Percentiles rank a stretch among this genome's conserved stretches.
Conservation (phyloP, 169 alveolate genomes). For the Plasmodium gonderi region DNA sequence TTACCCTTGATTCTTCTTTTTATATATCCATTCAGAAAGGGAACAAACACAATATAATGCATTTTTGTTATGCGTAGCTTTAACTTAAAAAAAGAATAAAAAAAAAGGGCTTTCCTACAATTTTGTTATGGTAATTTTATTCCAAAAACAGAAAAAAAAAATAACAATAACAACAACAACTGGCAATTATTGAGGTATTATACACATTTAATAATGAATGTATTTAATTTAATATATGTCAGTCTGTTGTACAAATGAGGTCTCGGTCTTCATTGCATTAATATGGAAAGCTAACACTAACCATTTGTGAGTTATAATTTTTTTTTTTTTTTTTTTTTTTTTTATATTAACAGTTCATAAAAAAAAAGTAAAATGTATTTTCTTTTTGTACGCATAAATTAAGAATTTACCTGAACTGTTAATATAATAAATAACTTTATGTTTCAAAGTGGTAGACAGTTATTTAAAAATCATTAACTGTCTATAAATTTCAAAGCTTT, state of each 20-base stretch:
- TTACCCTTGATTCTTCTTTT: not conserved
- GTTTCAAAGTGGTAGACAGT: not conserved
- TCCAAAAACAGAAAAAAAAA: not conserved
- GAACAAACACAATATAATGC: not conserved
- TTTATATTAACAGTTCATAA: constrained; percentile 55
- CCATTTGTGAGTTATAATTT: constrained; percentile 1
- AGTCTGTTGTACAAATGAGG: not conserved
- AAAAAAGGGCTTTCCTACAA: too few species aligned
- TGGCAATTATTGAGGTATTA: not conserved
- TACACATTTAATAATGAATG: not conserved
- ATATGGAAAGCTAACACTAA: not conserved
- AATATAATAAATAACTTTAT: constrained; percentile 13
- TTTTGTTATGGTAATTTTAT: not conserved
- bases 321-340: constrained; percentile 12
- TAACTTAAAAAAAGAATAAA: too few species aligned
- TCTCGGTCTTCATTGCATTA: not conserved
- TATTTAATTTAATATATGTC: not conserved
- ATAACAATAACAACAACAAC: not conserved
- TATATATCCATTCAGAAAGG: not conserved
- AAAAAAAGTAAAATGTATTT: constrained; percentile 4
- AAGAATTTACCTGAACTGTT: constrained; percentile 5
- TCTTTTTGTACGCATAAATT: constrained; percentile 19
- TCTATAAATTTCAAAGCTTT: constrained; percentile 1
- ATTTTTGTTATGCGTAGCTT: too few species aligned
- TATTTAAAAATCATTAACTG: not conserved